Base-by-base conservation (phyloP, 805 yeast genomes). In the Saccharomycopsis capsularis region DNA sequence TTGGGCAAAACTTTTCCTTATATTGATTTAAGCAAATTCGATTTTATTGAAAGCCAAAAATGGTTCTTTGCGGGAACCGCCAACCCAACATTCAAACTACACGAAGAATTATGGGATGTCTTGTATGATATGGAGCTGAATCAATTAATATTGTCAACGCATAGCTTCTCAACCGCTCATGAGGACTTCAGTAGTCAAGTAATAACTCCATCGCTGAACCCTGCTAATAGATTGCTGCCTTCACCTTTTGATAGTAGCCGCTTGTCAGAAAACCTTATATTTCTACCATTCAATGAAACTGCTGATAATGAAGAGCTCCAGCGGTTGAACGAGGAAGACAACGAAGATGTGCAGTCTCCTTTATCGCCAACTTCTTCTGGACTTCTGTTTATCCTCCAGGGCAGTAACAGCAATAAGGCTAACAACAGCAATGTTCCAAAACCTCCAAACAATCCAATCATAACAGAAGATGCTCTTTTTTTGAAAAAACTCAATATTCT, bases 31-130 rank as follows among this genome's bases (percentile, higher is more conserved):
- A 71, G 78, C 22, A 75, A 76, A 51, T 72, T 74, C 22, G 80
- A 75, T 51, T 66, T 74, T 9, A 63, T 78, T 51, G 68, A 69
- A 44, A 63, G 67, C 44, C 70, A 78, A 44, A 71, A 68, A 11
- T 75, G 78, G 15, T 78, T 63, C 57, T 63, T 78, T 52, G 83
- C 82, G 1, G 83, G 83, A 15, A 78, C 79, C 30, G 76, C 77
- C 50, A 78, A 78, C 59, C 80, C 82, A 4, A 76, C 79, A 39
- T 78, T 78, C 63, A 74, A 74, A 54, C 60, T 68, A 41, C 78
- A 76, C 53, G 78, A 77, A 39, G 67, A 64, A 42, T 66, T 79
- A 59, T 78, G 81, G 79, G 83, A 78, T 54, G 57, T 78, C 11
- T 60, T 78, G 36, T 73, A 75, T 52, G 81, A 78, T 56, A 60